Percentiles rank a stretch among this genome's conserved stretches.
Conservation (phyloP, 306 rosid genomes). For the Cicer yamashitae region DNA sequence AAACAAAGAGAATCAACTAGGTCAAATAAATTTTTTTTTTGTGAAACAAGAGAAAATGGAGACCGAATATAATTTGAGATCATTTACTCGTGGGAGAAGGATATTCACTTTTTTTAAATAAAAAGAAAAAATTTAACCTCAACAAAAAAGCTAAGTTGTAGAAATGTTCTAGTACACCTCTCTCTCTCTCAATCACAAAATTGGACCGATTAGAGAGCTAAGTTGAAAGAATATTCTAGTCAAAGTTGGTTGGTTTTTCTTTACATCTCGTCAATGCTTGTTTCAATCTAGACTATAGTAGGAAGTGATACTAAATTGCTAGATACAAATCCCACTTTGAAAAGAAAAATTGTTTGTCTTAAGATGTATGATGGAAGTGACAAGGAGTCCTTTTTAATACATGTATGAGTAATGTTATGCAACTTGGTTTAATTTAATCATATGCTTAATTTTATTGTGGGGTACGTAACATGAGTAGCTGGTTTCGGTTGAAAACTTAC, state of each 20-base stretch:
- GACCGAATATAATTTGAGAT: too few species aligned
- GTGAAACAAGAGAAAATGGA: too few species aligned
- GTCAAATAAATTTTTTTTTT: too few species aligned
- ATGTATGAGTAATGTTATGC: neutral
- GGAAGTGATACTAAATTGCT: constrained; percentile 20
- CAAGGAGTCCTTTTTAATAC: constrained; percentile 18
- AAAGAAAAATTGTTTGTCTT: neutral
- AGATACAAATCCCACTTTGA: neutral
- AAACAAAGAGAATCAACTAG: too few species aligned
- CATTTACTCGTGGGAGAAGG: too few species aligned
- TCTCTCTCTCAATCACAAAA: too few species aligned
- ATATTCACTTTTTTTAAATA: too few species aligned
- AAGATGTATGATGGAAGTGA: neutral
- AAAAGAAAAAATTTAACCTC: too few species aligned
- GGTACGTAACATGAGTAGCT: neutral
- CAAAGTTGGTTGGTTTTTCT: constrained; percentile 39
- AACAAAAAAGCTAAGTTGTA: too few species aligned
- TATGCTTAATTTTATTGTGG: constrained; percentile 13
- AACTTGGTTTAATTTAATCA: constrained; percentile 18
- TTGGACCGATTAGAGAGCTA: too few species aligned
- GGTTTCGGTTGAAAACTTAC: neutral
- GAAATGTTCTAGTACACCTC: too few species aligned
- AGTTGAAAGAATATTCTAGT: constrained; percentile 33
- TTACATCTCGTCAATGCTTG: constrained; percentile 46
- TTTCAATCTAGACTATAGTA: constrained; percentile 10